Conservation (phyloP, 805 yeast genomes). For the Candida montana region DNA sequence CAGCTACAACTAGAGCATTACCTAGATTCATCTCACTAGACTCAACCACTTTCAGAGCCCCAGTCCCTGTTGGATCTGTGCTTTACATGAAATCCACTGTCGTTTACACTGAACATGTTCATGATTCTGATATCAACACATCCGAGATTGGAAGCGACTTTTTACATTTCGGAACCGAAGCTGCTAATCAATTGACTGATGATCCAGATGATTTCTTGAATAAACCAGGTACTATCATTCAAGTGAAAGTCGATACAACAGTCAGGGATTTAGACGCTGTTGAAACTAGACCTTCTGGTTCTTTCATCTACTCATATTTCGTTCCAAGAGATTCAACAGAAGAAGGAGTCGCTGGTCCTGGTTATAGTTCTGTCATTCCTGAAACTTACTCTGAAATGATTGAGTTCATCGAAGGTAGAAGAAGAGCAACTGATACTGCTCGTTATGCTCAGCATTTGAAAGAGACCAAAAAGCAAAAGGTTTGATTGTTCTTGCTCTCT, state of each 20-base stretch:
- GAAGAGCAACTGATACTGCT: constrained; percentile 84
- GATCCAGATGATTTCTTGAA: constrained; percentile 54
- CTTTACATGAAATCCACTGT: constrained; percentile 76
- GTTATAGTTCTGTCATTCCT: constrained; percentile 76
- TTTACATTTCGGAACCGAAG: constrained; percentile 48
- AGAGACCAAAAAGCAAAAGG: constrained; percentile 1
- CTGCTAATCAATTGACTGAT: constrained; percentile 49
- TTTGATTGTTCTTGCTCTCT: neutral
- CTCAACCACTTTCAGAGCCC: constrained; percentile 86
- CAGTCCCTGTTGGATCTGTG: constrained; percentile 94
- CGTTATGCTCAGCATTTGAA: constrained; percentile 45
- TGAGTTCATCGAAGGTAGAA: constrained; percentile 82
- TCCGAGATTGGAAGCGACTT: constrained; percentile 9
- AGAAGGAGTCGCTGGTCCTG: constrained; percentile 35
- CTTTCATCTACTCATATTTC: constrained; percentile 84
- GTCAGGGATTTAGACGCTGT: constrained; percentile 65
- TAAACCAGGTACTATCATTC: constrained; percentile 82
- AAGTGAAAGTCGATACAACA: constrained; percentile 80
- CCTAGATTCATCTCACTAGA: constrained; percentile 90
- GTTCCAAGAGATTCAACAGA: constrained; percentile 56
- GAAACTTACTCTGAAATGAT: constrained; percentile 90
- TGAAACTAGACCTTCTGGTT: constrained; percentile 67
- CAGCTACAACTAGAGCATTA: constrained; percentile 76
- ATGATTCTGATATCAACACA: constrained; percentile 27
- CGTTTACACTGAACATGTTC: constrained; percentile 80